Conservation (phyloP, 2,329 filamentous ascomycete species). For the Ceratocystis huliohia region DNA sequence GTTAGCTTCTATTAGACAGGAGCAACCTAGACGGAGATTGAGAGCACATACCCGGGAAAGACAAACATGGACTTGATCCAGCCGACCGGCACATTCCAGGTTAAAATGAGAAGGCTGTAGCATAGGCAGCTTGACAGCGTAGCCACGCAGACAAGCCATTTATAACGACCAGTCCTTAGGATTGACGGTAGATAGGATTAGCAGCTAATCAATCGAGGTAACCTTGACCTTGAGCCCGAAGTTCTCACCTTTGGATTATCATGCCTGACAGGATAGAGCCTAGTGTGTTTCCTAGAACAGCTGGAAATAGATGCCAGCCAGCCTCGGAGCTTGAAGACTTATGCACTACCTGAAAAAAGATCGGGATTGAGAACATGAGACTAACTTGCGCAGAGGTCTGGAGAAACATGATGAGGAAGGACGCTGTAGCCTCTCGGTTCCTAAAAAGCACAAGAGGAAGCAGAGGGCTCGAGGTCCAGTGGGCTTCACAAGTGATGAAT, state of each 20-base stretch:
- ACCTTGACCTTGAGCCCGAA: not conserved
- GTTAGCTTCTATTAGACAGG: not conserved
- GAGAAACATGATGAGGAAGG: conserved; percentile 39
- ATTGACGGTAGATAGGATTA: not conserved
- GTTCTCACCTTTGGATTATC: conserved; percentile 37
- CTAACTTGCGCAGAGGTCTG: conserved; percentile 43
- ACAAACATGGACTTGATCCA: conserved; percentile 47
- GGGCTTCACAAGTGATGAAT: conserved; percentile 38
- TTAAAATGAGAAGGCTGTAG: conserved; percentile 41
- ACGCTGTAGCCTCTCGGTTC: conserved; percentile 39
- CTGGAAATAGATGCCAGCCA: conserved; percentile 50
- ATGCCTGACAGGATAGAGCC: conserved; percentile 49
- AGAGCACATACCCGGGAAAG: conserved; percentile 30
- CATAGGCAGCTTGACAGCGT: conserved; percentile 37
- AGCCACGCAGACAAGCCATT: conserved; percentile 39
- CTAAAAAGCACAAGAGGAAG: conserved; percentile 44
- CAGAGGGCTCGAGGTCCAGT: conserved; percentile 41
- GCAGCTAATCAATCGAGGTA: conserved; percentile 5
- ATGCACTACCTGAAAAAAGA: conserved; percentile 56
- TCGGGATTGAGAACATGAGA: conserved; percentile 48
- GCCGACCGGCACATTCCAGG: conserved; percentile 48
- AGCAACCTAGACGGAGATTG: not conserved
- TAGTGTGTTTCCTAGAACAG: conserved; percentile 52
- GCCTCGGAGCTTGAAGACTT: conserved; percentile 45
- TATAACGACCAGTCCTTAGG: conserved; percentile 44